Base-by-base conservation (phyloP, 2,329 filamentous ascomycete genomes). In the Keithomyces neogunnii region DNA sequence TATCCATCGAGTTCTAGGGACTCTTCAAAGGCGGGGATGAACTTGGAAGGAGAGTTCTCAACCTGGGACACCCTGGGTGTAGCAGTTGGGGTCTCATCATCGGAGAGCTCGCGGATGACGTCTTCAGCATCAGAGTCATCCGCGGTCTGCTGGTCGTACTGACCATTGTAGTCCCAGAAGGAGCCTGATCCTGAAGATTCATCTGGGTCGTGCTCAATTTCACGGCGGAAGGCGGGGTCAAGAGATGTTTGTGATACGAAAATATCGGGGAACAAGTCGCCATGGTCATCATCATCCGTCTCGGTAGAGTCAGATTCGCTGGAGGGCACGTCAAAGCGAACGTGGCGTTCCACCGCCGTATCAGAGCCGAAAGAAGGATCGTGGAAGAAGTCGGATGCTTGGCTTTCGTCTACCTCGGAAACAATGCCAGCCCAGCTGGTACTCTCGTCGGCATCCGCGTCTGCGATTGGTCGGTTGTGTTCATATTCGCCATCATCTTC, bases 221-320 rank as follows among this genome's bases (percentile, higher is more conserved):
- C 83, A 42, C 81, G 79, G 56, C 86, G 85, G 61, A 92, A 82
- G 48, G 77, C 76, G 5, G 86, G 84, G 59, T 89, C 86, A 4
- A 92, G 74, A 13, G 80, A 77, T 62, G 82, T 85, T 66, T 90
- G 86, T 47, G 86, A 82, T 51, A 91, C 75, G 65, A 92, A 92
- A 53, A 92, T 83, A 63, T 90, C 83, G 1, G 87, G 85, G 55
- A 89, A 89, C 56, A 89, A 80, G 56, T 82, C 80, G 53, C 80
- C 77, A 45, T 76, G 69, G 56, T 83, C 78, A 53, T 82, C 77
- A 55, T 83, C 78, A 52, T 84, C 80, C 3, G 75, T 80, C 48
- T 84, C 82, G 49, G 81, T 83, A 3, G 78, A 80, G 53, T 84
- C 79, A 50, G 79, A 86, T 58, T 88, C 85, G 51, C 85, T 85